phyloP scores from a whole-genome alignment of 2,329 filamentous ascomycete species.

The Paecilomyces formosus region DNA sequence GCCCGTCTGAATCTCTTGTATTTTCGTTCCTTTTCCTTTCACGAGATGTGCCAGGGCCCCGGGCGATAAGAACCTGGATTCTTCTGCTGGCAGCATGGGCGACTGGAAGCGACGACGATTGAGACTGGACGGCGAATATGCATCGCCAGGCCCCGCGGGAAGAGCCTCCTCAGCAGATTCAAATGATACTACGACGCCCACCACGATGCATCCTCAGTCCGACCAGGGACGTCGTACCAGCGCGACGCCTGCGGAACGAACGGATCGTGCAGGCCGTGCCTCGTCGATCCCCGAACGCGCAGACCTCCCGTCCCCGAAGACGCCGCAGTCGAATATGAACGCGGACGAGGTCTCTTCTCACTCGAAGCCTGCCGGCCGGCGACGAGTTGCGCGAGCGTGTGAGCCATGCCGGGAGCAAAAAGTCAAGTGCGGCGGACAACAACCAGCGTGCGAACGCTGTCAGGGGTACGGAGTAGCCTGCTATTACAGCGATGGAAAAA shows the following conservation, averaged over 20 bases:
- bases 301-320: neutral
- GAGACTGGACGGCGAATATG: neutral
- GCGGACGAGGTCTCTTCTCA: neutral
- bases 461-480: constrained; percentile 33
- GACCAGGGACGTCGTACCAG: neutral
- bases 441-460: constrained; percentile 35
- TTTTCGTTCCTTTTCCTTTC: neutral
- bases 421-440: constrained; percentile 40
- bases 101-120: neutral
- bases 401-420: constrained; percentile 40
- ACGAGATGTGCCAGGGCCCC: neutral
- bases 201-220: neutral
- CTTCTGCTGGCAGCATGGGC: neutral
- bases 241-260: neutral
- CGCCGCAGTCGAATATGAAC: neutral
- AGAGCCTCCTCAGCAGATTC: neutral
- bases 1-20: neutral
- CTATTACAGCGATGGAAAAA: constrained; percentile 38
- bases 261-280: neutral
- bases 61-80: neutral
- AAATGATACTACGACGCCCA: neutral
- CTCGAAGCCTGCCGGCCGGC: neutral
- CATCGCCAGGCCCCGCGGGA: neutral
- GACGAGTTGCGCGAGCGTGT: constrained; percentile 32
- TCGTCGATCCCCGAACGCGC: neutral